Conservation (phyloP, 2,329 filamentous ascomycete genomes). For the Penicillium janthinellum region DNA sequence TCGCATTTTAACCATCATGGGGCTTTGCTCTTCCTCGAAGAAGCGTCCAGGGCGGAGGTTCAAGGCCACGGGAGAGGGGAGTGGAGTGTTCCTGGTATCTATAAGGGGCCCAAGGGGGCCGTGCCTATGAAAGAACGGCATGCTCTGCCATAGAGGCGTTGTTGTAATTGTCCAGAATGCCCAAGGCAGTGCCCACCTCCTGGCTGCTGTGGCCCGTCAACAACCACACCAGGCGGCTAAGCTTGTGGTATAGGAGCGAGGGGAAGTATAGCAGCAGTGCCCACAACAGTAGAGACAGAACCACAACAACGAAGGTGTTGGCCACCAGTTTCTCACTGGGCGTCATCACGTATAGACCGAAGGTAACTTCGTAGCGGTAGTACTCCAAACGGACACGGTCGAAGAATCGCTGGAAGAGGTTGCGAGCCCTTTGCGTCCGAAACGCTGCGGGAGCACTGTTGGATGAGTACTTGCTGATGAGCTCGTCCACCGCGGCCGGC, state of each 20-base stretch:
- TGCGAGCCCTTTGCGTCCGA: constrained; percentile 21
- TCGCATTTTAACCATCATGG: not conserved
- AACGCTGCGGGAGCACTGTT: constrained; percentile 19
- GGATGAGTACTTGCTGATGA: constrained; percentile 38
- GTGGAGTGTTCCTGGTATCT: constrained; percentile 1
- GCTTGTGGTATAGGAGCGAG: constrained; percentile 39
- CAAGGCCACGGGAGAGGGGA: not conserved
- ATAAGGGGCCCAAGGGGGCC: not conserved
- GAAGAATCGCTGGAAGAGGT: constrained; percentile 31
- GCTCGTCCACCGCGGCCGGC: constrained; percentile 35
- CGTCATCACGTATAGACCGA: constrained; percentile 48
- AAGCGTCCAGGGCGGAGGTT: not conserved
- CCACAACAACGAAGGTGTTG: constrained; percentile 43
- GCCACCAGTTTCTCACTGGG: constrained; percentile 46
- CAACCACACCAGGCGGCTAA: constrained; percentile 39
- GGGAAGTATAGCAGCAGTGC: constrained; percentile 42
- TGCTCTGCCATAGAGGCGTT: constrained; percentile 19
- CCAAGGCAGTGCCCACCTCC: constrained; percentile 31
- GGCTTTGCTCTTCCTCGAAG: not conserved
- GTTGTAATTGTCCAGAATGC: constrained; percentile 30
- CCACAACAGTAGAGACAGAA: constrained; percentile 40
- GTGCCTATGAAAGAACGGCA: constrained; percentile 11
- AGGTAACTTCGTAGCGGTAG: constrained; percentile 52
- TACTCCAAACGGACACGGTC: constrained; percentile 45
- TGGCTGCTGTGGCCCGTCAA: constrained; percentile 40